Evolutionary conservation across 257 asterid species (phyloP), one percentile per base, ranked within the genome.

Genomic region (Nicotiana tomentosiformis): DNA sequence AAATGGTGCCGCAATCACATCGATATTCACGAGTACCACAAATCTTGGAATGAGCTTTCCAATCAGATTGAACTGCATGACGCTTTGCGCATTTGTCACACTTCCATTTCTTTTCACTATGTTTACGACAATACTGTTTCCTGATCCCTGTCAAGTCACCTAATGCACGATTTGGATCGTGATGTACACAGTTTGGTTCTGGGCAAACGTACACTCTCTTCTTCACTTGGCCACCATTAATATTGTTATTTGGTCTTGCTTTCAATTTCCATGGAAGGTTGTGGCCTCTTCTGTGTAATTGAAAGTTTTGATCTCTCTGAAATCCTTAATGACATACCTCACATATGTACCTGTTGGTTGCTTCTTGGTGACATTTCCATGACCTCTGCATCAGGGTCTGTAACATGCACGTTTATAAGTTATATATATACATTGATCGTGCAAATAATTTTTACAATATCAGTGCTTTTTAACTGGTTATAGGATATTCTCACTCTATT

Each of bases 71-170:
- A 20, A 85, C 83, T 7, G 83, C 87, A 49, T 82, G 82, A 68
- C 81, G 85, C 43, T 82, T 85, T 46, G 81, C 37, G 76, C 87
- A 85, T 80, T 85, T 85, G 57, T 85, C 85, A 20, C 85, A 85
- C 43, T 81, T 82, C 83, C 85, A 85, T 85, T 85, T 82, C 67
- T 85, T 85, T 35, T 82, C 87, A n/a, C 87, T 82, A 39, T 84
- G 87, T 37, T 84, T 84, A 49, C 86, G 61, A 57, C 84, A 81
- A 81, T 79, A 84, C 78, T 30, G 23, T 20, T 20, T 20, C 23
- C 23, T 20, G 23, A 20, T 20, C 23, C 26, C 26, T 23, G 26
- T 23, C 26, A 23, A 23, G 26, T 23, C 26, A 23, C 26, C 26
- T 23, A 23, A 23, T 23, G 26, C 26, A 23, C 26, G 26, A 23